These are phyloP conservation scores for Saccharomycopsis guyanensis DNA, from an alignment of 805 yeast species.

Conservation along the genomic window DNA sequence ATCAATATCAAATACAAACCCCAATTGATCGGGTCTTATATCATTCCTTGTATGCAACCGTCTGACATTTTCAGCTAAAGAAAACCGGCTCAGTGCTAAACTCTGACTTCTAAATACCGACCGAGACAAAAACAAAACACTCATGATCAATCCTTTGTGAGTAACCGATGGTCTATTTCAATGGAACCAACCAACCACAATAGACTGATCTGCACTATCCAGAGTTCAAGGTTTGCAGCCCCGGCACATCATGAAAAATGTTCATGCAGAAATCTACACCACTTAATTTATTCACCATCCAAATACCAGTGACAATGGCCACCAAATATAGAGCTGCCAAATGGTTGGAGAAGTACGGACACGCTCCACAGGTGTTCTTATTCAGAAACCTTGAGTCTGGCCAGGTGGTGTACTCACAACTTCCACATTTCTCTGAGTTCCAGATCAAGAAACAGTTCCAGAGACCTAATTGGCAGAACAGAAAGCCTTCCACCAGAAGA, in stretches of 20 bases:
- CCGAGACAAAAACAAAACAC: too few species aligned
- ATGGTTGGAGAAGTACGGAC: constrained; percentile 52
- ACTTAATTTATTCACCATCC: too few species aligned
- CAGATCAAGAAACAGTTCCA: constrained; percentile 51
- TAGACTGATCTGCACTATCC: too few species aligned
- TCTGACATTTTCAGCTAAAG: too few species aligned
- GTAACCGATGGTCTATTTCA: too few species aligned
- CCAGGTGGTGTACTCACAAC: constrained; percentile 83
- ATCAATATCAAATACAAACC: constrained; percentile 45
- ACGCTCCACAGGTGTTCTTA: constrained; percentile 77
- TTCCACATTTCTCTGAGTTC: constrained; percentile 44
- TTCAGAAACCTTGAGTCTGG: constrained; percentile 85
- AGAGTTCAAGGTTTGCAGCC: too few species aligned
- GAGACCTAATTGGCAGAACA: constrained; percentile 85
- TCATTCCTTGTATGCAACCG: neutral
- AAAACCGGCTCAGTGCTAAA: too few species aligned
- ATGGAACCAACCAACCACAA: too few species aligned
- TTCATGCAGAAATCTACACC: too few species aligned
- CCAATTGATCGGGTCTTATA: neutral
- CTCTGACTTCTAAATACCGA: too few species aligned
- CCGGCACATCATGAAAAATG: too few species aligned
- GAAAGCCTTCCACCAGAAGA: constrained; percentile 68
- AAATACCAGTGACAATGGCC: constrained; percentile 8
- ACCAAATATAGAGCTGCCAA: constrained; percentile 44
- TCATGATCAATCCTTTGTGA: too few species aligned